Conservation (phyloP, 257 asterid genomes). For the Agastache rugosa region DNA sequence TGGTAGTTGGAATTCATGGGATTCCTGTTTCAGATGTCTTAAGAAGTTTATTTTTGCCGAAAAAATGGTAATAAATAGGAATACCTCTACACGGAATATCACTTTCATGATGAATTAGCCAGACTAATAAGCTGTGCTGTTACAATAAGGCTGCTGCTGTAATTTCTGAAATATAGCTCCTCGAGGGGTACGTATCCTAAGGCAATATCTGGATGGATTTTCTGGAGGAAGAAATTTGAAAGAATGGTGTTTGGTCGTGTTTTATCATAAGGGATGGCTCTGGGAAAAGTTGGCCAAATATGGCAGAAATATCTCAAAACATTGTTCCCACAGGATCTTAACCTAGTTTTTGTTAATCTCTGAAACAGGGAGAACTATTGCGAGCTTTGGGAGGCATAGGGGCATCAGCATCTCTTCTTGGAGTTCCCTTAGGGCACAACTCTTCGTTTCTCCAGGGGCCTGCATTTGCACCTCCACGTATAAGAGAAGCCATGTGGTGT, state of each 20-base stretch:
- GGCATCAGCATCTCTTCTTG: conserved; percentile 90
- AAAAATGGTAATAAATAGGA: not conserved
- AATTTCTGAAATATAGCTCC: conserved; percentile 10
- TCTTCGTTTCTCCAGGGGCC: conserved; percentile 99
- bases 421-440: conserved; percentile 98
- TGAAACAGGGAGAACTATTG: conserved; percentile 80
- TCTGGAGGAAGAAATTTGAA: not conserved
- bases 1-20: conserved; percentile 5
- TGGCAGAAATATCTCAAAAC: not conserved
- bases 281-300: not conserved
- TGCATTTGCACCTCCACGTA: conserved; percentile 99
- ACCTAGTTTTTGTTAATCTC: conserved; percentile 25
- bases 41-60: not conserved
- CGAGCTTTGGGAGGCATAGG: conserved; percentile 89
- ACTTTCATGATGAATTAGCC: not conserved
- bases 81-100: no score
- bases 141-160: not conserved
- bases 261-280: not conserved
- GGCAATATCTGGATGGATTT: not conserved
- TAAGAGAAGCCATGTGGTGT: conserved; percentile 99
- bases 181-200: not conserved
- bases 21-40: conserved; percentile 4
- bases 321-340: conserved; percentile 21
- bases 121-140: not conserved
- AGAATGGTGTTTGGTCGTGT: not conserved